phyloP scores from a whole-genome alignment of 1,284 basidiomycete genomes.

The Anthracocystis walkeri region DNA sequence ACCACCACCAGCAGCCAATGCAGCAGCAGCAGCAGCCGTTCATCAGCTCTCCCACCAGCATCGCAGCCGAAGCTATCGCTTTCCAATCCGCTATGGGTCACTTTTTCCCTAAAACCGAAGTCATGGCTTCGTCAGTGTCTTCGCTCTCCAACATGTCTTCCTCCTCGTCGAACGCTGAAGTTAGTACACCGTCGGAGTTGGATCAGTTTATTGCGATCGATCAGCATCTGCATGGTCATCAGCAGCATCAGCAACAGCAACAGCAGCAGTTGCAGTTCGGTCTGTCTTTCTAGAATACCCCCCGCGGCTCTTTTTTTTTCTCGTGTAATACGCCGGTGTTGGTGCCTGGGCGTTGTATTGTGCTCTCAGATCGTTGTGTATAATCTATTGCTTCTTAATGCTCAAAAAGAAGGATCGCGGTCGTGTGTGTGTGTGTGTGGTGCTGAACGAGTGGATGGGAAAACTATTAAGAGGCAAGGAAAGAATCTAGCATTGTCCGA shows the following conservation, averaged over 20 bases:
- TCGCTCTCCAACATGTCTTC: constrained; percentile 25
- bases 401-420: no score
- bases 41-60: constrained; percentile 18
- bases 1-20: background rate
- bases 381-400: constrained; percentile 8
- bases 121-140: constrained; percentile 13
- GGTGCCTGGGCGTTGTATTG: constrained; percentile 2
- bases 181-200: constrained; percentile 24
- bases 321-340: background rate
- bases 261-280: constrained; percentile 12
- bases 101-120: constrained; percentile 41
- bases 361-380: background rate
- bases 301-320: background rate
- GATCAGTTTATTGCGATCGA: constrained; percentile 35
- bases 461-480: background rate
- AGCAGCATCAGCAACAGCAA: constrained; percentile 15
- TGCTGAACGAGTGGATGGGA: background rate
- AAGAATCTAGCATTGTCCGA: constrained; percentile 35
- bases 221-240: background rate
- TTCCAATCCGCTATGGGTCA: constrained; percentile 49
- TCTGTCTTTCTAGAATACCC: constrained; percentile 17
- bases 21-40: constrained; percentile 13
- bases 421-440: no score
- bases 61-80: constrained; percentile 28
- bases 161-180: constrained; percentile 22